Evolutionary conservation across 1,139 yeast species (phyloP).

Genomic region (Taiozyma sp.): DNA sequence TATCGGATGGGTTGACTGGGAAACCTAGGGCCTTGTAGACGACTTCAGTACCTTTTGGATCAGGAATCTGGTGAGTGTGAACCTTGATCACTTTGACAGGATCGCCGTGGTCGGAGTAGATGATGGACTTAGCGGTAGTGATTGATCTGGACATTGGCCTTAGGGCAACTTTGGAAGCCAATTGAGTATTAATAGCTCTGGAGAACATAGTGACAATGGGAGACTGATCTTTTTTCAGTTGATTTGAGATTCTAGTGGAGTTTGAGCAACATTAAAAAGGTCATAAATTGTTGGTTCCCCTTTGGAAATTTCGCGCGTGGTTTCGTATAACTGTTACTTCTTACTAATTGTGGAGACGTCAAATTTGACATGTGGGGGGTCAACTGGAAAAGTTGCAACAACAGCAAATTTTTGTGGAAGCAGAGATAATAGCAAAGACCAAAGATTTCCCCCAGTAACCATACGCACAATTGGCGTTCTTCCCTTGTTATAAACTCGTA

Average conservation of each 20-base stretch:
- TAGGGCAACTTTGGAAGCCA: not conserved
- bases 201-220: not conserved
- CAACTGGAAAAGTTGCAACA: too few species aligned
- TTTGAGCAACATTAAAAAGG: not conserved
- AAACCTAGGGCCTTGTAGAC: slow-evolving; percentile 55
- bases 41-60: slow-evolving; percentile 33
- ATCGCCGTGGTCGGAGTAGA: slow-evolving; percentile 54
- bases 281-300: not conserved
- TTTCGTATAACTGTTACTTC: not conserved
- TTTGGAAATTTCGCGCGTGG: not conserved
- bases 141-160: not conserved
- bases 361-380: not conserved
- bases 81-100: slow-evolving; percentile 51
- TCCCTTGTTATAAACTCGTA: too few species aligned
- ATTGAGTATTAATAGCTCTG: not conserved
- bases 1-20: slow-evolving; percentile 91
- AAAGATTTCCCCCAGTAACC: too few species aligned
- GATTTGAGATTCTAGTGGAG: not conserved
- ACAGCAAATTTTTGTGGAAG: too few species aligned
- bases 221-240: not conserved
- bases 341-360: not conserved
- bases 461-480: too few species aligned
- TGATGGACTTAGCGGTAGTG: slow-evolving; percentile 49
- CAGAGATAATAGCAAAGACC: too few species aligned
- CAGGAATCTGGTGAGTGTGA: slow-evolving; percentile 46